Base-by-base conservation (phyloP, 768 basidiomycete species). In the Mycena olivaceomarginata region DNA sequence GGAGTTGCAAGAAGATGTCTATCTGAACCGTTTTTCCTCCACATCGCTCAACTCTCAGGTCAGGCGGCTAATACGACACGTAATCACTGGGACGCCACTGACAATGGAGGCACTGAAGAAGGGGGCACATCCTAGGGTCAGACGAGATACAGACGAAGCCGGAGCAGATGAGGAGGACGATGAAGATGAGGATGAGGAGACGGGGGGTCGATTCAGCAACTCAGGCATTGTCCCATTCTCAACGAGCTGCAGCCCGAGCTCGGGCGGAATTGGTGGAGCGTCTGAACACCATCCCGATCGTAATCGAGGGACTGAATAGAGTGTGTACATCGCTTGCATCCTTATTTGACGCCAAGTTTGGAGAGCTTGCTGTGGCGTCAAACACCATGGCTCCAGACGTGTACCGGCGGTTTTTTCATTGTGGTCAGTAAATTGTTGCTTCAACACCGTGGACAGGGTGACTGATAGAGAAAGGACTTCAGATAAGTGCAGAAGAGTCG, bases 341-440 rank as follows among this genome's bases (percentile, higher is more conserved):
- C n/a, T n/a, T n/a, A n/a, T n/a, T n/a, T n/a, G n/a, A n/a, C n/a
- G n/a, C n/a, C n/a, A n/a, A n/a, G n/a, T n/a, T n/a, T n/a, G n/a
- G n/a, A n/a, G n/a, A n/a, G n/a, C n/a, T n/a, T n/a, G n/a, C n/a
- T n/a, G n/a, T n/a, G n/a, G n/a, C n/a, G n/a, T n/a, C n/a, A n/a
- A n/a, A n/a, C n/a, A n/a, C n/a, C n/a, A n/a, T n/a, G n/a, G n/a
- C n/a, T n/a, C n/a, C n/a, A n/a, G n/a, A n/a, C n/a, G n/a, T 16
- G 74, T 70, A 56, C 67, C 74, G 80, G 79, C 70, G 78, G 80
- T 6, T 73, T 80, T 0, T 77, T 76, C 2, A 57, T 81, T 10
- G 75, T 76, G 0, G 79, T 81, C 67, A 66, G n/a, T n/a, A n/a
- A n/a, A n/a, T n/a, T n/a, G n/a, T n/a, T n/a, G n/a, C n/a, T n/a